phyloP scores from a whole-genome alignment of 2,329 filamentous ascomycete species.

The Phialophora macrospora region DNA sequence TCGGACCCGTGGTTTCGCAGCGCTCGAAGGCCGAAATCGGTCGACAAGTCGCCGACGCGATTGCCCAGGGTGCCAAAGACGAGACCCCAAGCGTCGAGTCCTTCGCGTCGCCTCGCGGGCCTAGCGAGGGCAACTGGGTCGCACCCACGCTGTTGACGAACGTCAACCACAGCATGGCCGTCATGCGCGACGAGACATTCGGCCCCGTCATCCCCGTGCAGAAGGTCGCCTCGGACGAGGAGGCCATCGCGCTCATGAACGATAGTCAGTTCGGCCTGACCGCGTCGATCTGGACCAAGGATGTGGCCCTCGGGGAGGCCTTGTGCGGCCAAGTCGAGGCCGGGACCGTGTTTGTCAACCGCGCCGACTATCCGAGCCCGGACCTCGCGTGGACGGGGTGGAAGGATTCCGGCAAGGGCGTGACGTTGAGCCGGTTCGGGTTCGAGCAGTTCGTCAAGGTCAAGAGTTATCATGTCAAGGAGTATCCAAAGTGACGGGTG shows the following conservation, averaged over 20 bases:
- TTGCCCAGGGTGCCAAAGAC: conserved; percentile 82
- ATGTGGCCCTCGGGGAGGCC: conserved; percentile 73
- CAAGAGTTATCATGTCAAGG: conserved; percentile 94
- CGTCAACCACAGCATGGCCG: conserved; percentile 79
- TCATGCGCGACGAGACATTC: conserved; percentile 96
- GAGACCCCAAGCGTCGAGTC: conserved; percentile 80
- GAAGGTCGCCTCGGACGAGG: conserved; percentile 78
- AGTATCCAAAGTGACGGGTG: conserved; percentile 58
- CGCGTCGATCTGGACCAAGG: conserved; percentile 97
- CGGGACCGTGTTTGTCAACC: conserved; percentile 94
- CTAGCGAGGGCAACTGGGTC: conserved; percentile 80
- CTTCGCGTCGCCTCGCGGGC: conserved; percentile 71
- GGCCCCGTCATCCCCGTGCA: conserved; percentile 90
- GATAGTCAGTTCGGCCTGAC: conserved; percentile 93
- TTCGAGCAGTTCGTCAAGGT: conserved; percentile 96
- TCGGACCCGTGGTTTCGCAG: conserved; percentile 88
- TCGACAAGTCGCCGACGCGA: conserved; percentile 78
- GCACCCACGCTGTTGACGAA: conserved; percentile 80
- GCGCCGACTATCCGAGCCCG: conserved; percentile 88
- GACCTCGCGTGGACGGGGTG: conserved; percentile 96
- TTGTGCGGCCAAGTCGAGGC: conserved; percentile 83
- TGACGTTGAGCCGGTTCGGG: conserved; percentile 85
- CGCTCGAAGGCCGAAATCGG: conserved; percentile 76
- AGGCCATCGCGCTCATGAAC: conserved; percentile 87
- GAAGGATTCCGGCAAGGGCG: conserved; percentile 94